Conservation (phyloP, 768 basidiomycete genomes). For the Leucogyrophana mollusca region DNA sequence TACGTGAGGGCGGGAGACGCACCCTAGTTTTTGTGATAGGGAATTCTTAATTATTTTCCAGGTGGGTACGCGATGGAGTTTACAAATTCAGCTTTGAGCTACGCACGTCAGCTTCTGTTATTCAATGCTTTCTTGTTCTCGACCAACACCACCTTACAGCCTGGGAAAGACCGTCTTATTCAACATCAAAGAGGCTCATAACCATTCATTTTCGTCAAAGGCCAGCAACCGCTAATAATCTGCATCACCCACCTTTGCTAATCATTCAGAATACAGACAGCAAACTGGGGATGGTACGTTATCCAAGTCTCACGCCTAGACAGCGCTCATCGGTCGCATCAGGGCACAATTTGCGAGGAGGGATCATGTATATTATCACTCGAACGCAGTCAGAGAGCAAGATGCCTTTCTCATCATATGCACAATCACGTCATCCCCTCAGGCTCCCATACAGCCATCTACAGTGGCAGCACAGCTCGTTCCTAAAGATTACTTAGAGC, state of each 20-base stretch:
- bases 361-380: conserved; percentile 66
- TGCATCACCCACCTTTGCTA: conserved; percentile 8
- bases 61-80: conserved; percentile 84
- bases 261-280: conserved; percentile 45
- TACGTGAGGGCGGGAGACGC: conserved; percentile 25
- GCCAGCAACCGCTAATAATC: conserved; percentile 24
- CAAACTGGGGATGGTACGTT: conserved; percentile 83
- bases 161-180: conserved; percentile 52
- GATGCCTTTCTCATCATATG: conserved; percentile 79
- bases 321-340: conserved; percentile 4
- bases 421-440: conserved; percentile 69
- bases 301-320: not conserved
- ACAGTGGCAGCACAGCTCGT: conserved; percentile 50
- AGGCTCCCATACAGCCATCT: conserved; percentile 45
- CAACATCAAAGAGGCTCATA: conserved; percentile 74
- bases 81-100: conserved; percentile 86
- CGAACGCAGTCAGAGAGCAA: conserved; percentile 45
- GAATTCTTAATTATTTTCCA: conserved; percentile 22
- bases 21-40: not conserved
- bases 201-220: conserved; percentile 80
- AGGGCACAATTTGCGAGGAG: conserved; percentile 82
- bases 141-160: conserved; percentile 14
- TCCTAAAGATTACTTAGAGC: conserved; percentile 64
- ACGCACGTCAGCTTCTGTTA: conserved; percentile 49
- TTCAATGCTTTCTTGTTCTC: not conserved